A percentile compares a stretch with the other conserved stretches of the same genome.
These are phyloP conservation scores for Plasmodium cynomolgi DNA, from an alignment of 169 alveolate genomes.

Conservation along the genomic window DNA sequence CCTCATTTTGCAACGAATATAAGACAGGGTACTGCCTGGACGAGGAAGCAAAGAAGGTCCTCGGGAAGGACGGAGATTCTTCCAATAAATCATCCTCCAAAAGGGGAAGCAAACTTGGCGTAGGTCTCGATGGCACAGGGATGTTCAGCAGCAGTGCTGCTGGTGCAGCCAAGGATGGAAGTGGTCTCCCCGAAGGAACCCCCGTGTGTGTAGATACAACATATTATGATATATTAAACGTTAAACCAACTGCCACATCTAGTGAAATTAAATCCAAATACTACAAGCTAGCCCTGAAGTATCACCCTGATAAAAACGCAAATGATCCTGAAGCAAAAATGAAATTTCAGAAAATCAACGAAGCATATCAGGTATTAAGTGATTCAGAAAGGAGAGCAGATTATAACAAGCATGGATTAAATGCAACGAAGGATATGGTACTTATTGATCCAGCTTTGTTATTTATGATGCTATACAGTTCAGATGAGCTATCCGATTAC, in stretches of 20 bases:
- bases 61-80: not conserved
- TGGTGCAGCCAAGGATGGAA: not conserved
- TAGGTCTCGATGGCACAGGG: not conserved
- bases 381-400: constrained; percentile 76
- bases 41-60: constrained; percentile 22
- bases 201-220: constrained; percentile 76
- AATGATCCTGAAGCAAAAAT: constrained; percentile 79
- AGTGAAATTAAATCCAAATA: constrained; percentile 92
- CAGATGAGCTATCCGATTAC: constrained; percentile 80
- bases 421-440: constrained; percentile 73
- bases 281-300: constrained; percentile 92
- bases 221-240: constrained; percentile 78
- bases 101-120: not conserved
- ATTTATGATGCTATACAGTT: constrained; percentile 83
- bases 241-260: constrained; percentile 84
- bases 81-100: not conserved
- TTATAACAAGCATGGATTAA: constrained; percentile 77
- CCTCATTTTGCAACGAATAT: constrained; percentile 10
- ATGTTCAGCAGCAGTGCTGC: not conserved
- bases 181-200: not conserved
- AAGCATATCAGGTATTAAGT: constrained; percentile 82
- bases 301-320: constrained; percentile 95
- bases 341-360: constrained; percentile 83
- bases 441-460: constrained; percentile 76
- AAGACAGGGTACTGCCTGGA: constrained; percentile 45